A percentile compares a stretch with the other conserved stretches of the same genome.
Evolutionary conservation across 331 rosid genomes (phyloP).

Genomic region (Saraca asoca): DNA sequence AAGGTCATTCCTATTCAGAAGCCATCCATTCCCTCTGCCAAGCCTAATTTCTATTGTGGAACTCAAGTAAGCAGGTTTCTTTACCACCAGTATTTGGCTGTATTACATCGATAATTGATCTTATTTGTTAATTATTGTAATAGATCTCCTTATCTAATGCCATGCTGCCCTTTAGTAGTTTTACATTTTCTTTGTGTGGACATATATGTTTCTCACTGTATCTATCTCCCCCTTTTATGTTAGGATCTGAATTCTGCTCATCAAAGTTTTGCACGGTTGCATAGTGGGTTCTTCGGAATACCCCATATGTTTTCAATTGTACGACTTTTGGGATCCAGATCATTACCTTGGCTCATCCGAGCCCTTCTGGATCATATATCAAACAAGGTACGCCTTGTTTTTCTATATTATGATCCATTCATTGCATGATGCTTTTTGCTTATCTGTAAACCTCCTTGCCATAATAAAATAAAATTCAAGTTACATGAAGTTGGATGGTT

Average conservation of each 20-base stretch:
- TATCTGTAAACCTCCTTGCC: constrained; percentile 17
- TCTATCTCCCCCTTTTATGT: constrained; percentile 15
- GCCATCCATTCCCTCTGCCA: constrained; percentile 97
- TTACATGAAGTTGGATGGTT: too few species aligned
- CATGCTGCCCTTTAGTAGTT: too few species aligned
- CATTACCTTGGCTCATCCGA: constrained; percentile 96
- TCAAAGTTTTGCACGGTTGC: constrained; percentile 94
- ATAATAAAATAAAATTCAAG: constrained; percentile 9
- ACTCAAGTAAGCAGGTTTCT: constrained; percentile 65
- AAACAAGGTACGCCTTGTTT: constrained; percentile 65
- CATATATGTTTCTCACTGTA: constrained; percentile 23
- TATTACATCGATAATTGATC: not conserved
- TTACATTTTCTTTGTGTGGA: not conserved
- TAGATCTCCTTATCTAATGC: too few species aligned
- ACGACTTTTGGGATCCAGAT: constrained; percentile 89
- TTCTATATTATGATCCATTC: constrained; percentile 18
- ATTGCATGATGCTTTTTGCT: constrained; percentile 6
- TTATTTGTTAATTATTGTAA: too few species aligned
- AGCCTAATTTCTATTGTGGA: constrained; percentile 91
- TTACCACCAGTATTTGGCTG: not conserved
- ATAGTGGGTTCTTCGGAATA: constrained; percentile 95
- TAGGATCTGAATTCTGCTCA: constrained; percentile 95
- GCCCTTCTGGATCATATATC: constrained; percentile 96
- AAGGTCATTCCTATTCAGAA: constrained; percentile 82
- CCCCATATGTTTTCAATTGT: constrained; percentile 87